These are phyloP conservation scores for Solanum chmielewskii DNA, from an alignment of 257 asterid species.

Conservation along the genomic window DNA sequence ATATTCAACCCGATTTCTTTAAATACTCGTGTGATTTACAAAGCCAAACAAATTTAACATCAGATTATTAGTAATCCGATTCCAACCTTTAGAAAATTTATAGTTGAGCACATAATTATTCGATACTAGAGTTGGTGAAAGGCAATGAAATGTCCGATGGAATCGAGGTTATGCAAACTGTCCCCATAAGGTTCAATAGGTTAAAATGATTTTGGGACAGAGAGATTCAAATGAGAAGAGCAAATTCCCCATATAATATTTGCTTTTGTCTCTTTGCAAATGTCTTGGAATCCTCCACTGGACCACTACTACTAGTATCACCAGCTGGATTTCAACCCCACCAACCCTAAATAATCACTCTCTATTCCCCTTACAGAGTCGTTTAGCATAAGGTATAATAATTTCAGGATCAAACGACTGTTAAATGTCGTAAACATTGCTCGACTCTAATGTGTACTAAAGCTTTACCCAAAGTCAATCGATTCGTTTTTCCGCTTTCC, in stretches of 20 bases:
- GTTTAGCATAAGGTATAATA: too few relatives aligned
- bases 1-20: too few relatives aligned
- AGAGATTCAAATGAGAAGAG: not conserved
- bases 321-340: slow-evolving; percentile 19
- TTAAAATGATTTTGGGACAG: not conserved
- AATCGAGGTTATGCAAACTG: not conserved
- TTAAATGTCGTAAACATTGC: too few relatives aligned
- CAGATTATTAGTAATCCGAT: not conserved
- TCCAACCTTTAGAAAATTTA: not conserved
- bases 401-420: too few relatives aligned
- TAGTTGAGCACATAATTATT: not conserved
- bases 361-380: not conserved
- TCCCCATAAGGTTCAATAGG: not conserved
- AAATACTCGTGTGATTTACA: too few relatives aligned
- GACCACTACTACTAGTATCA: not conserved
- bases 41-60: not conserved
- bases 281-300: not conserved
- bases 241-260: not conserved
- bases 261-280: slow-evolving; percentile 6
- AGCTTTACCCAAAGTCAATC: not conserved
- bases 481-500: not conserved
- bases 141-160: not conserved
- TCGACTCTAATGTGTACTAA: not conserved
- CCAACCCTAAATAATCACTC: not conserved
- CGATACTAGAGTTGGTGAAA: not conserved